Evolutionary conservation across 169 alveolate species (phyloP).

Genomic region (Eimeria necatrix): DNA sequence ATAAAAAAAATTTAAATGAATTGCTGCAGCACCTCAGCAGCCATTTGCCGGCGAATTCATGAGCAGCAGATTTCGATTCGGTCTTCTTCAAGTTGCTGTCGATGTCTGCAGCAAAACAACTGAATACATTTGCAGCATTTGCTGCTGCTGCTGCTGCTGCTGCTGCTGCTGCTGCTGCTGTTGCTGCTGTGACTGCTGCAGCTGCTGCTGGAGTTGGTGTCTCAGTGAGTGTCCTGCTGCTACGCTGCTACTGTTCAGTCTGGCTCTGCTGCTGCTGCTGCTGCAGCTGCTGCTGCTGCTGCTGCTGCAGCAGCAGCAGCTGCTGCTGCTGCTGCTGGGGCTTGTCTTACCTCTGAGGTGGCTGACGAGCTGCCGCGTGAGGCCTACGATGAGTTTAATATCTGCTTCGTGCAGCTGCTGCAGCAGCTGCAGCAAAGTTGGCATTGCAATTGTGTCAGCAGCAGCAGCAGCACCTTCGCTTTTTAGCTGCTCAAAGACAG

Average conservation of each 20-base stretch:
- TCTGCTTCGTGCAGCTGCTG: conserved; percentile 6
- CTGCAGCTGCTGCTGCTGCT: too few species aligned
- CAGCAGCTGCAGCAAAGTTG: conserved; percentile 3
- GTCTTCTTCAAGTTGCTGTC: not conserved
- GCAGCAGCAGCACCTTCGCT: not conserved
- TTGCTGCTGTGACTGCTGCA: not conserved
- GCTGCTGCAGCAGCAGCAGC: too few species aligned
- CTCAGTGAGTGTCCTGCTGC: too few species aligned
- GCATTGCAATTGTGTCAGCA: not conserved
- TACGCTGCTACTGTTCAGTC: too few species aligned
- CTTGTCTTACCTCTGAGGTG: too few species aligned
- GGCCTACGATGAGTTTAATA: not conserved
- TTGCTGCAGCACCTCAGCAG: conserved; percentile 5
- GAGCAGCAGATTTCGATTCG: not conserved
- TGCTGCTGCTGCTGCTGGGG: too few species aligned
- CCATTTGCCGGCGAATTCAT: conserved; percentile 25
- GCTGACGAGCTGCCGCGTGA: too few species aligned
- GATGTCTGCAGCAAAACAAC: not conserved
- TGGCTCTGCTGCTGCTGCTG: too few species aligned
- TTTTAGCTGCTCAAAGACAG: not conserved
- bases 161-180: not conserved
- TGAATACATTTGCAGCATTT: too few species aligned
- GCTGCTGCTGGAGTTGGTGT: too few species aligned
- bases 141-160: too few species aligned
- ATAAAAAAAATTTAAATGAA: too few species aligned